Evolutionary conservation across 257 asterid species (phyloP).

Genomic region (Dorcoceras hygrometricum): DNA sequence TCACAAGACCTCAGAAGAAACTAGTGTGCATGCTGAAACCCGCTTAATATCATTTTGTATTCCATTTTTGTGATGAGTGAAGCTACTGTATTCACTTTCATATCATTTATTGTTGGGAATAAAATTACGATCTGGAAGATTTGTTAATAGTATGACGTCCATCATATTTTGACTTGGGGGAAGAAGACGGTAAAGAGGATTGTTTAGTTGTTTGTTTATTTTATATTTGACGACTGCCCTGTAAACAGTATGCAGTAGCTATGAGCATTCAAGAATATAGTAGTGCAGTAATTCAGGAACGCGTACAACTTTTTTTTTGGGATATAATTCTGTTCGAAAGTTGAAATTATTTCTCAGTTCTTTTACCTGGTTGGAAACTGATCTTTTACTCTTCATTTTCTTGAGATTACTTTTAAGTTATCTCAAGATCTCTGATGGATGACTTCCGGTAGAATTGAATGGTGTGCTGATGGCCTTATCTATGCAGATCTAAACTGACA

Average conservation of each 20-base stretch:
- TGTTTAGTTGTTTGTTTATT: not conserved
- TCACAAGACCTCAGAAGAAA: not conserved
- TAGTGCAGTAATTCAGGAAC: not conserved
- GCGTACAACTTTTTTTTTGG: not conserved
- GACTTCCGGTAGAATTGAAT: constrained; percentile 31
- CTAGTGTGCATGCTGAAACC: not conserved
- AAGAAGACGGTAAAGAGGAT: not conserved
- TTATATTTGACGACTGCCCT: not conserved
- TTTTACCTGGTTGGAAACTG: constrained; percentile 2
- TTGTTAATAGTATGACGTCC: not conserved
- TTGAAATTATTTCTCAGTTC: not conserved
- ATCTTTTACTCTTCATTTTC: constrained; percentile 6
- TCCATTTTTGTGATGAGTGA: not conserved
- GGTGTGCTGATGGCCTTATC: constrained; percentile 51
- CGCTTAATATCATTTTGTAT: not conserved
- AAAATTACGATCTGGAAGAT: not conserved
- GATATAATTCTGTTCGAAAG: not conserved
- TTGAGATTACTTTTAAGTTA: constrained; percentile 9
- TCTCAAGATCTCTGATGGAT: constrained; percentile 10
- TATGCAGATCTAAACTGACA: constrained; percentile 71
- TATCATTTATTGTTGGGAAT: not conserved
- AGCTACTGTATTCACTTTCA: not conserved
- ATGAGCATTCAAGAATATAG: not conserved
- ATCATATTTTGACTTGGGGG: not conserved
- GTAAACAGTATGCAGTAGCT: not conserved